phyloP scores from a whole-genome alignment of 164 flowering plant species.

The Stephania cephalantha region DNA sequence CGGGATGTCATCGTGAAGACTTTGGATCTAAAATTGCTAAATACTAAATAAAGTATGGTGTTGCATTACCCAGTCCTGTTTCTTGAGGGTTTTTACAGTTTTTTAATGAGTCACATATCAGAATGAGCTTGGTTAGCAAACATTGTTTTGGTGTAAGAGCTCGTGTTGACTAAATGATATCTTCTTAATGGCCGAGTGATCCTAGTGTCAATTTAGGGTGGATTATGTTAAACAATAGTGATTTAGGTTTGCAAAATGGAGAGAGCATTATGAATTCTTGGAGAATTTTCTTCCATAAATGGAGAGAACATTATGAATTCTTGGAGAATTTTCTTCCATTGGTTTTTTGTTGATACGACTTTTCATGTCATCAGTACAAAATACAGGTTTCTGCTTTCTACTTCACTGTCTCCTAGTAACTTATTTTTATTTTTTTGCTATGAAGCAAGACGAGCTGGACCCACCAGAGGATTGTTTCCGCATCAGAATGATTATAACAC shows the following conservation, averaged over 20 bases:
- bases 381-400: background rate
- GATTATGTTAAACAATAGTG: background rate
- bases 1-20: background rate
- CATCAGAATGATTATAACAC: constrained; percentile 81
- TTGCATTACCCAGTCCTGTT: background rate
- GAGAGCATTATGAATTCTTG: background rate
- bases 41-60: background rate
- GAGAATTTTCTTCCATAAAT: background rate
- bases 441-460: constrained; percentile 82
- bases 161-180: background rate
- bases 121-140: too few relatives aligned
- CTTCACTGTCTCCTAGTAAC: background rate
- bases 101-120: background rate
- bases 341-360: background rate
- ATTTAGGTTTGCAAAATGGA: background rate
- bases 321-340: background rate
- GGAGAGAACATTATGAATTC: background rate
- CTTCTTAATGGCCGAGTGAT: background rate
- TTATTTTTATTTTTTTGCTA: constrained; percentile 14
- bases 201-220: background rate
- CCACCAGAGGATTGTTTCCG: constrained; percentile 99
- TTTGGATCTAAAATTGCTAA: background rate
- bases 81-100: background rate
- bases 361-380: background rate
- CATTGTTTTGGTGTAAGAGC: too few relatives aligned